Conservation (phyloP, 805 yeast genomes). For the Blastobotrys robertii region DNA sequence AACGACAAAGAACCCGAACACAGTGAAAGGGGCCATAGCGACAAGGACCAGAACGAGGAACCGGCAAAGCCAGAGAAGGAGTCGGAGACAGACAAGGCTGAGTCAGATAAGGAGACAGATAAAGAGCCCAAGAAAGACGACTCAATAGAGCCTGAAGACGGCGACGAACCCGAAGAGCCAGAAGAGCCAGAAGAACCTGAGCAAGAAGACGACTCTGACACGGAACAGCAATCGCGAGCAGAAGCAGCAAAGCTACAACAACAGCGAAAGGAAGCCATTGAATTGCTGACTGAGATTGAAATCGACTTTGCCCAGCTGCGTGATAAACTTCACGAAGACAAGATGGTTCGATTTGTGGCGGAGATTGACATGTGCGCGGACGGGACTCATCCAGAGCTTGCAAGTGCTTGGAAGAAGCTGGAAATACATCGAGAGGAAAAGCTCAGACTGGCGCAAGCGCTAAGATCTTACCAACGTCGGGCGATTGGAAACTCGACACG, state of each 20-base stretch:
- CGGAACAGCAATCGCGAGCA: constrained; percentile 13
- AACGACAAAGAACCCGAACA: constrained; percentile 1
- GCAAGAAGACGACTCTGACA: no score
- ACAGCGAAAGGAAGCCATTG: constrained; percentile 53
- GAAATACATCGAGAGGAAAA: constrained; percentile 66
- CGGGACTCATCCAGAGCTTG: constrained; percentile 87
- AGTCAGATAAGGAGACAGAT: constrained; percentile 11
- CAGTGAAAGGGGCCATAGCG: constrained; percentile 10
- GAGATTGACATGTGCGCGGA: constrained; percentile 80
- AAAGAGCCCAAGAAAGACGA: not conserved
- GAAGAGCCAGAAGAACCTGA: constrained; percentile 12
- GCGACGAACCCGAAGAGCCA: constrained; percentile 13
- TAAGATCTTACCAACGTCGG: constrained; percentile 55
- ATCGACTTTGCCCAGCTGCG: constrained; percentile 76
- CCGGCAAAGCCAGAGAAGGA: constrained; percentile 1
- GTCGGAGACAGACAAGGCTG: constrained; percentile 7
- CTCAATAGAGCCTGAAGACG: constrained; percentile 7
- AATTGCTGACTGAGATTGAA: constrained; percentile 71
- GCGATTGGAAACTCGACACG: constrained; percentile 74
- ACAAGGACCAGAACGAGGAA: constrained; percentile 8
- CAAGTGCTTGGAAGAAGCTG: constrained; percentile 59
- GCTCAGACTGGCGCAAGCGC: constrained; percentile 39
- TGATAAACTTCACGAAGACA: constrained; percentile 78
- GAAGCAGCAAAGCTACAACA: constrained; percentile 26
- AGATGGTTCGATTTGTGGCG: constrained; percentile 61